A percentile compares a stretch with the other conserved stretches of the same genome.
These are phyloP conservation scores for Neurospora sp. DNA, from an alignment of 495 filamentous ascomycete genomes.

Conservation along the genomic window DNA sequence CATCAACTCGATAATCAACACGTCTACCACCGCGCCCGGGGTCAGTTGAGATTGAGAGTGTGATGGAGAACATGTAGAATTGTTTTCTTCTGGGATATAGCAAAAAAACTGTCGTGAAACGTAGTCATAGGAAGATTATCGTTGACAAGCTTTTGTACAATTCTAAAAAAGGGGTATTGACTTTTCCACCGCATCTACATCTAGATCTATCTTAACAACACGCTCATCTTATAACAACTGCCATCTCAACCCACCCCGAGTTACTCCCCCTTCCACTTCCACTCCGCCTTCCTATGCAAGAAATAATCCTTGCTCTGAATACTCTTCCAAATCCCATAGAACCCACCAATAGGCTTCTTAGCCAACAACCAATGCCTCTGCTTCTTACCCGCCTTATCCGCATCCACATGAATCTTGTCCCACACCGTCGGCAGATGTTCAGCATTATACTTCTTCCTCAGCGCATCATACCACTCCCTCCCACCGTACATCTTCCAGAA, in stretches of 20 bases:
- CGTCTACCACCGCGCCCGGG: too few relatives aligned
- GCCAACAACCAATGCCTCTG: constrained; percentile 28
- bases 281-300: constrained; percentile 39
- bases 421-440: constrained; percentile 43
- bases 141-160: background rate
- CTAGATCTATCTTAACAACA: background rate
- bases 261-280: constrained; percentile 35
- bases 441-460: constrained; percentile 44
- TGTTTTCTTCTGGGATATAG: too few relatives aligned
- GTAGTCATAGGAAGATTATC: background rate
- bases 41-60: too few relatives aligned
- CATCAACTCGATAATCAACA: too few relatives aligned
- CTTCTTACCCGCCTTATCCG: constrained; percentile 15
- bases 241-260: background rate
- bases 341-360: constrained; percentile 40
- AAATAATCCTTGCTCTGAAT: constrained; percentile 47
- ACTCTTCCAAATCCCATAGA: constrained; percentile 46
- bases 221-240: too few relatives aligned
- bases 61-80: too few relatives aligned
- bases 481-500: constrained; percentile 49
- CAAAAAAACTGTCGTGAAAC: background rate
- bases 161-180: background rate
- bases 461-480: constrained; percentile 38
- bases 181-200: background rate
- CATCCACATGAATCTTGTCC: constrained; percentile 44